A percentile compares a stretch with the other conserved stretches of the same genome.
These are phyloP conservation scores for Wickerhamiella slavikovae DNA, from an alignment of 805 yeast genomes.

Conservation along the genomic window DNA sequence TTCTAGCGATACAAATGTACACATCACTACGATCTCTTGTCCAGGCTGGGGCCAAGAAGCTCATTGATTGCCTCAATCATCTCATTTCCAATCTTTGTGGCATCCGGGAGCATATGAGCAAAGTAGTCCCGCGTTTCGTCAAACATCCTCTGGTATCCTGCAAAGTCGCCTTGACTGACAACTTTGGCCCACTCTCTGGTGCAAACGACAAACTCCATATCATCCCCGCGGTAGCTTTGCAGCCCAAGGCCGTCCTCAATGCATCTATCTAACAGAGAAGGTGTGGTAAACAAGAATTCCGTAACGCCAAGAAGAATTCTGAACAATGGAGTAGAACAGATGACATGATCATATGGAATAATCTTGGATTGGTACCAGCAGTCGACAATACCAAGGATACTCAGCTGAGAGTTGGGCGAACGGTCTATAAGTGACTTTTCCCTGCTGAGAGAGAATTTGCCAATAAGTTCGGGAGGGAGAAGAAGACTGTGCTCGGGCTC, in stretches of 20 bases:
- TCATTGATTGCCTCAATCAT: slow-evolving; percentile 36
- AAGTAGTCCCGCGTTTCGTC: slow-evolving; percentile 70
- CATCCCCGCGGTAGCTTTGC: slow-evolving; percentile 62
- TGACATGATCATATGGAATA: slow-evolving; percentile 89
- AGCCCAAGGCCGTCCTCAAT: slow-evolving; percentile 50
- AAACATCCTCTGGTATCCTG: slow-evolving; percentile 49
- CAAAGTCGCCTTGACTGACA: slow-evolving; percentile 54
- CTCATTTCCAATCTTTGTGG: slow-evolving; percentile 73
- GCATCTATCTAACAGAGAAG: slow-evolving; percentile 62
- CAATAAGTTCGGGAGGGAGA: slow-evolving; percentile 60
- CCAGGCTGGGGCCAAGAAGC: too few species aligned
- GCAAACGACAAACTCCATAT: slow-evolving; percentile 77
- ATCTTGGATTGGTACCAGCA: slow-evolving; percentile 75
- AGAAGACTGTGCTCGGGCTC: slow-evolving; percentile 35
- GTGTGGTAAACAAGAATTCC: slow-evolving; percentile 74
- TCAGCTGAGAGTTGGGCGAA: slow-evolving; percentile 68
- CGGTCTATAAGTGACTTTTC: slow-evolving; percentile 28
- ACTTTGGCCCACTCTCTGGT: slow-evolving; percentile 76
- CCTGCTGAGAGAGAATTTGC: slow-evolving; percentile 57
- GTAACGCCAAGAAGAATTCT: slow-evolving; percentile 87
- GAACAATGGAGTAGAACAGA: slow-evolving; percentile 85
- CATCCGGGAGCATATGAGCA: slow-evolving; percentile 71
- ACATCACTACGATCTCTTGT: too few species aligned
- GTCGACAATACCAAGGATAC: slow-evolving; percentile 78
- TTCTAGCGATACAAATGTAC: too few species aligned